Percentiles rank a stretch among this genome's conserved stretches.
Conservation (phyloP, 805 yeast species). For the Kregervanrija fluxuum region DNA sequence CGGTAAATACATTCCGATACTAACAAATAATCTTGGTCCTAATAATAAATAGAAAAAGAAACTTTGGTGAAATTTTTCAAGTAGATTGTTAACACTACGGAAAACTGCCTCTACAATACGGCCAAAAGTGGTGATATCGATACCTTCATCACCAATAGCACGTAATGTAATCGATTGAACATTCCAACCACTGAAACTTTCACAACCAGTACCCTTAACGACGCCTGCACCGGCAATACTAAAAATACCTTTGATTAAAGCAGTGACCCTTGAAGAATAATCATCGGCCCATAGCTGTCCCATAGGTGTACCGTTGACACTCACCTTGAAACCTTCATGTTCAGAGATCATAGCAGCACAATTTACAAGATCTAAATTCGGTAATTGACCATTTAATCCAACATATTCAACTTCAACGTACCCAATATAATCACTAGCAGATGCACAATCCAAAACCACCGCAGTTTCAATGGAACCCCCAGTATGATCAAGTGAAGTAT, state of each 20-base stretch:
- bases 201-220: slow-evolving; percentile 52
- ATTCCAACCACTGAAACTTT: slow-evolving; percentile 94
- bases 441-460: slow-evolving; percentile 70
- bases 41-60: slow-evolving; percentile 85
- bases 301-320: slow-evolving; percentile 53
- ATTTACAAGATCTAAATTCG: slow-evolving; percentile 85
- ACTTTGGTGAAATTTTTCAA: slow-evolving; percentile 96
- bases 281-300: slow-evolving; percentile 39
- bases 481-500: slow-evolving; percentile 71
- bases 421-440: slow-evolving; percentile 57
- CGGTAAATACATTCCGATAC: slow-evolving; percentile 91
- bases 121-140: slow-evolving; percentile 87
- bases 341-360: slow-evolving; percentile 66
- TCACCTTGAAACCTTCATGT: slow-evolving; percentile 67
- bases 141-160: slow-evolving; percentile 47
- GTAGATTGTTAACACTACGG: slow-evolving; percentile 81
- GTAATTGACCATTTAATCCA: slow-evolving; percentile 93
- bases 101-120: slow-evolving; percentile 81
- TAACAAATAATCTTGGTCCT: slow-evolving; percentile 74
- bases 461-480: slow-evolving; percentile 96
- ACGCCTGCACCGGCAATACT: slow-evolving; percentile 69
- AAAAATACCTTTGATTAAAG: slow-evolving; percentile 58
- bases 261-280: slow-evolving; percentile 49
- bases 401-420: slow-evolving; percentile 70
- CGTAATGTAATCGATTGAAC: slow-evolving; percentile 80